Base-by-base conservation (phyloP, 2,329 filamentous ascomycete genomes). In the Orbilia oligospora region DNA sequence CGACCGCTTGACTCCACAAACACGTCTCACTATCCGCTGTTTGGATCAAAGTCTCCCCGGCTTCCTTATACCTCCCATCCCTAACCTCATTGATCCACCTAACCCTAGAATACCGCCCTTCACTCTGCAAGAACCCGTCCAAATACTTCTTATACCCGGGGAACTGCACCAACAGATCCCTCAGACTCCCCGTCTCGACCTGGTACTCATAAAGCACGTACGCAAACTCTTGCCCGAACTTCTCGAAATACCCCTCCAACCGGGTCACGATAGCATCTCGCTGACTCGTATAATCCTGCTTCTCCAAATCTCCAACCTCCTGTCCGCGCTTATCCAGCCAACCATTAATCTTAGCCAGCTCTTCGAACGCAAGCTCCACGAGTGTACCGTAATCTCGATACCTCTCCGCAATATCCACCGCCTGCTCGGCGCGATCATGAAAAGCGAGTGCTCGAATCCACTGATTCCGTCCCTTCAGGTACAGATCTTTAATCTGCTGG, bases 1-100 rank as follows among this genome's bases (percentile, higher is more conserved):
- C 92, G 38, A 97, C 92, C 84, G 97, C 96, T 86, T 97, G 97
- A 85, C 90, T 93, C 95, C 95, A 98, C 3, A 96, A 85, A 81
- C 94, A 91, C 66, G 90, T 88, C 84, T 97, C 94, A 68, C 90
- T 89, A 63, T 88, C 87, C 0, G 93, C 94, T 20, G 94, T 87
- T 6, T 89, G 86, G 51, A 92, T 86, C 56, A 99, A 87, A 0
- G 91, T 91, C 49, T 89, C 86, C 4, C 91, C 91, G 10, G 95
- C 94, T 71, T 89, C 88, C 12, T 89, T 87, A 80, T 93, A 93
- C 81, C 97, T 90, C 75, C 90, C 88, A 83, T 96, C 92, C 77
- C 90, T 87, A 6, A 98, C 88, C 83, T 98, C 94, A 83, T 99
- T 97, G 85, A 99, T 97, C 96, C 96, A 99, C 61, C 91, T 91